Evolutionary conservation across 1,139 yeast species (phyloP).

Genomic region (Sugiyamaella xylanicola): DNA sequence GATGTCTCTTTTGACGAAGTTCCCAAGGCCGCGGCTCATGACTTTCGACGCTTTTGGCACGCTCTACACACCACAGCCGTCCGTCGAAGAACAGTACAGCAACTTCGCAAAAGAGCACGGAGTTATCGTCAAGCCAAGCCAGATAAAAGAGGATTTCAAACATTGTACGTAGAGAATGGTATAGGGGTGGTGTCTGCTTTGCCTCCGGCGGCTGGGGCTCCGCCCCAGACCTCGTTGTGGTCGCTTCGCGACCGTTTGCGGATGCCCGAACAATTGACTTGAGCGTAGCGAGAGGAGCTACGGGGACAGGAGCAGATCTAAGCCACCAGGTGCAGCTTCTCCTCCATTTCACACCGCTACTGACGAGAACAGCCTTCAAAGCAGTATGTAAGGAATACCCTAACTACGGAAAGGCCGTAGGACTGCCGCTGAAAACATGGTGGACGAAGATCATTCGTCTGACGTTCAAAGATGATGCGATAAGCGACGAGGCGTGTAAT

Average conservation of each 20-base stretch:
- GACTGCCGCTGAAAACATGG: slow-evolving; percentile 30
- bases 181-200: background rate
- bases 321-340: too few relatives aligned
- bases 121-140: slow-evolving; percentile 23
- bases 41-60: slow-evolving; percentile 41
- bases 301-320: too few relatives aligned
- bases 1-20: slow-evolving; percentile 15
- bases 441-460: slow-evolving; percentile 32
- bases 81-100: slow-evolving; percentile 33
- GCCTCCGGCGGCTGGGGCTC: slow-evolving; percentile 2
- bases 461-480: slow-evolving; percentile 25
- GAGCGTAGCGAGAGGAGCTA: background rate
- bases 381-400: slow-evolving; percentile 28
- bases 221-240: background rate
- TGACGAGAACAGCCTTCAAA: slow-evolving; percentile 30
- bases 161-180: slow-evolving; percentile 22
- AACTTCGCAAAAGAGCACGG: slow-evolving; percentile 29
- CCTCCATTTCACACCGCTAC: too few relatives aligned
- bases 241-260: background rate
- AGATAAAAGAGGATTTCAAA: slow-evolving; percentile 24
- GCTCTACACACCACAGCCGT: slow-evolving; percentile 31
- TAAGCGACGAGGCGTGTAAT: slow-evolving; percentile 26
- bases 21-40: slow-evolving; percentile 29
- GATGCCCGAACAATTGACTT: background rate
- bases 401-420: slow-evolving; percentile 32